Percentiles rank a stretch among this genome's conserved stretches.
phyloP scores from a whole-genome alignment of 2,329 filamentous ascomycete genomes.

The Aspergillus amoenus region DNA sequence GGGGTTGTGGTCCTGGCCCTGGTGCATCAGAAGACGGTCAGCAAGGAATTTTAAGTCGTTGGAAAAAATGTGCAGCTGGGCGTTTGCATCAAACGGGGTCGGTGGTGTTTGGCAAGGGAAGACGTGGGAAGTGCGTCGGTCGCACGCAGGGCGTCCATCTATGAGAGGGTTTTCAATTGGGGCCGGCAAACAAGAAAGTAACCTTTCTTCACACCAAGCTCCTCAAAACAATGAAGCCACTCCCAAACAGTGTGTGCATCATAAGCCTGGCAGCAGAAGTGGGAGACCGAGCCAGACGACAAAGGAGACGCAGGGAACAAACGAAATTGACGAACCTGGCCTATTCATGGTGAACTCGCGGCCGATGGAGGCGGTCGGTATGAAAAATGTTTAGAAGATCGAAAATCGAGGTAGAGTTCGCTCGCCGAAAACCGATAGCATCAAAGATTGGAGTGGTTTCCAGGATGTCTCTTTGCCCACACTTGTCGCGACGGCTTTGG shows the following conservation, averaged over 20 bases:
- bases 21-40: slow-evolving; percentile 17
- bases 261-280: slow-evolving; percentile 1
- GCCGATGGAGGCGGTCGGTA: slow-evolving; percentile 16
- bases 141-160: slow-evolving; percentile 22
- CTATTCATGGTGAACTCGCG: slow-evolving; percentile 45
- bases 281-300: slow-evolving; percentile 13
- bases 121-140: slow-evolving; percentile 19
- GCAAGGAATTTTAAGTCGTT: slow-evolving; percentile 5
- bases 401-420: slow-evolving; percentile 4
- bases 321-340: slow-evolving; percentile 46
- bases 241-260: slow-evolving; percentile 1
- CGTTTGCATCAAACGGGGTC: slow-evolving; percentile 4
- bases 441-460: slow-evolving; percentile 15
- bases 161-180: slow-evolving; percentile 22
- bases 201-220: slow-evolving; percentile 4
- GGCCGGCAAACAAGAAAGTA: slow-evolving; percentile 8
- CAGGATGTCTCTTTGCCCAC: slow-evolving; percentile 21
- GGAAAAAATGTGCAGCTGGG: neutral
- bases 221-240: neutral
- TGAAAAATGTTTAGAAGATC: slow-evolving; percentile 8
- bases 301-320: slow-evolving; percentile 22
- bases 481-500: slow-evolving; percentile 25
- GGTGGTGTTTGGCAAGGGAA: slow-evolving; percentile 3
- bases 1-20: slow-evolving; percentile 52
- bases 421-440: slow-evolving; percentile 6